Percentiles rank a stretch among this genome's conserved stretches.
These are phyloP conservation scores for Calocera cornea DNA, from an alignment of 768 basidiomycete species.

Conservation along the genomic window DNA sequence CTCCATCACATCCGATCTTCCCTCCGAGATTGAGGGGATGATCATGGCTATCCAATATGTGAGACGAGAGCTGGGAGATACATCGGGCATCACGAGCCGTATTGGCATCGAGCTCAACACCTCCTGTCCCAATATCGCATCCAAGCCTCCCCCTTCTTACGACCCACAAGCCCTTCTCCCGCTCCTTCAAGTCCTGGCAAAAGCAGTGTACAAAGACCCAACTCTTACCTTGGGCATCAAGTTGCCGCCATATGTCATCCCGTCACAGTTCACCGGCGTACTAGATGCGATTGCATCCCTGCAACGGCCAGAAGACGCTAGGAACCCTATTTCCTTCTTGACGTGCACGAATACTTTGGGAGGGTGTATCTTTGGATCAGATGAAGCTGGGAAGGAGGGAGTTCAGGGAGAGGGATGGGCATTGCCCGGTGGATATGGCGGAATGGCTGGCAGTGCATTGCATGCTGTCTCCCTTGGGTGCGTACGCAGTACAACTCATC, in stretches of 20 bases:
- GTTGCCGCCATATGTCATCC: slow-evolving; percentile 58
- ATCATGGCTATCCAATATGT: slow-evolving; percentile 46
- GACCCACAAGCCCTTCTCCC: slow-evolving; percentile 37
- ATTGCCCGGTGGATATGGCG: slow-evolving; percentile 52
- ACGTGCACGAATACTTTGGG: slow-evolving; percentile 75
- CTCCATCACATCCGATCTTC: slow-evolving; percentile 55
- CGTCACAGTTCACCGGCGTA: slow-evolving; percentile 45
- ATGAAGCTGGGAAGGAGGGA: slow-evolving; percentile 30
- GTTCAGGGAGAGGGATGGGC: slow-evolving; percentile 31
- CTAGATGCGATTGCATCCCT: slow-evolving; percentile 22
- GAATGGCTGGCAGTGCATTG: slow-evolving; percentile 60
- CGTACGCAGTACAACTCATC: slow-evolving; percentile 28
- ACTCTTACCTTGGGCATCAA: slow-evolving; percentile 61
- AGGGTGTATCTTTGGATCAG: slow-evolving; percentile 46
- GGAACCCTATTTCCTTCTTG: slow-evolving; percentile 53
- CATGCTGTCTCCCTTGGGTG: slow-evolving; percentile 71
- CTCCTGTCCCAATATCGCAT: slow-evolving; percentile 66
- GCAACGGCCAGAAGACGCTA: slow-evolving; percentile 9
- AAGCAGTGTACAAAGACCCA: slow-evolving; percentile 35
- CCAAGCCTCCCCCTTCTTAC: slow-evolving; percentile 43
- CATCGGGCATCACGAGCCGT: background rate
- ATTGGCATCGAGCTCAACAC: slow-evolving; percentile 73
- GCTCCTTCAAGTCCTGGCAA: slow-evolving; percentile 42
- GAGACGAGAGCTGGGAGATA: slow-evolving; percentile 29
- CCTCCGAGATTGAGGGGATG: slow-evolving; percentile 41